Conservation (phyloP, 371 early-diverging fungal species). For the Catenaria anguillulae region DNA sequence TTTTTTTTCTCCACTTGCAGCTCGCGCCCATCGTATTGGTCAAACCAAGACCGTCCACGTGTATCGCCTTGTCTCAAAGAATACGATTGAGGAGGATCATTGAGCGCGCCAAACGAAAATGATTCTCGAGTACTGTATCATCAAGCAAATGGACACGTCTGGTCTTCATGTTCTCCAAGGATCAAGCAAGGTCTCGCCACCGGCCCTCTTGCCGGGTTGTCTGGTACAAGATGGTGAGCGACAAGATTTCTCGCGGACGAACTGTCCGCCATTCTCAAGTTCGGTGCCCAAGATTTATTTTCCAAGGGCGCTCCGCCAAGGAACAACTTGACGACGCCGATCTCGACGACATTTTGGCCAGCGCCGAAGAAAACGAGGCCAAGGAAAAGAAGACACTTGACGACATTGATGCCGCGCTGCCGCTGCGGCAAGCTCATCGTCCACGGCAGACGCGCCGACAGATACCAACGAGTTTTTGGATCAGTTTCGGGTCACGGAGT, state of each 20-base stretch:
- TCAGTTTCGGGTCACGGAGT: constrained; percentile 90
- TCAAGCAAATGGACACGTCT: constrained; percentile 95
- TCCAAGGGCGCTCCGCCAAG: constrained; percentile 35
- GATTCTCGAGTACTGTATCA: constrained; percentile 88
- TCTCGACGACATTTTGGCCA: constrained; percentile 83
- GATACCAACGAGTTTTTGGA: constrained; percentile 67
- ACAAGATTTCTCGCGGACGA: constrained; percentile 54
- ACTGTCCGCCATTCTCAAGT: constrained; percentile 84
- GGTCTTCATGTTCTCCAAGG: constrained; percentile 50
- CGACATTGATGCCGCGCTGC: constrained; percentile 17
- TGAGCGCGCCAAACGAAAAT: constrained; percentile 70
- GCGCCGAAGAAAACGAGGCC: constrained; percentile 83
- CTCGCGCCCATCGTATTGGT: constrained; percentile 87
- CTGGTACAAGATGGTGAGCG: too few relatives aligned
- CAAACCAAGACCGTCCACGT: constrained; percentile 77
- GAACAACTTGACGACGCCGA: constrained; percentile 80
- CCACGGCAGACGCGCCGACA: constrained; percentile 45
- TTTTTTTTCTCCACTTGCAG: too few relatives aligned
- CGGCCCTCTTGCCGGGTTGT: too few relatives aligned
- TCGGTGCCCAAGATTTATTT: constrained; percentile 94
- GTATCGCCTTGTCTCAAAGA: constrained; percentile 66
- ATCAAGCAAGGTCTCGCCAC: too few relatives aligned
- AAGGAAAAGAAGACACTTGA: constrained; percentile 11
- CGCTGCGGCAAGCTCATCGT: constrained; percentile 26
- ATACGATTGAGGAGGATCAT: constrained; percentile 63